These are phyloP conservation scores for Pezicula neosporulosa DNA, from an alignment of 2,329 filamentous ascomycete species.

Conservation along the genomic window DNA sequence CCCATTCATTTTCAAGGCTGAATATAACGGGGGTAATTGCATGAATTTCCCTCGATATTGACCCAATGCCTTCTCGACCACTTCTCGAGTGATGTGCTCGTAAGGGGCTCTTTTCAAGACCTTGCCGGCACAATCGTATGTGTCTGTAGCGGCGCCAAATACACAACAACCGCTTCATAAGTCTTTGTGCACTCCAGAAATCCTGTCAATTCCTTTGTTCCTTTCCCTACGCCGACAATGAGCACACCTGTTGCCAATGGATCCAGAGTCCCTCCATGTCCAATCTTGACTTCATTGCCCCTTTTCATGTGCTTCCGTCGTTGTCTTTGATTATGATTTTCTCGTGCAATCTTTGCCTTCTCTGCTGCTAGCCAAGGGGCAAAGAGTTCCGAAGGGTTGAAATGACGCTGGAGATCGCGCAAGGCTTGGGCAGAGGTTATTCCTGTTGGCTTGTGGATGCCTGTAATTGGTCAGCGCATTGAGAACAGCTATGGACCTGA, in stretches of 20 bases:
- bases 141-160: conserved; percentile 90
- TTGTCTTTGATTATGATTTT: conserved; percentile 55
- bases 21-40: conserved; percentile 91
- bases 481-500: not conserved
- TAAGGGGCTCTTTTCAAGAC: conserved; percentile 73
- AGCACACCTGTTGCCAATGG: conserved; percentile 91
- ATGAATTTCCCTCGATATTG: conserved; percentile 78
- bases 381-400: conserved; percentile 80
- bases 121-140: conserved; percentile 84
- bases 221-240: conserved; percentile 81
- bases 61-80: conserved; percentile 72
- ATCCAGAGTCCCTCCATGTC: conserved; percentile 93
- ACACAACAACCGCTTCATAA: conserved; percentile 81
- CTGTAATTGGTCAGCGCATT: conserved; percentile 41
- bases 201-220: conserved; percentile 75
- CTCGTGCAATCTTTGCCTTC: conserved; percentile 48
- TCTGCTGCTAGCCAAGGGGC: conserved; percentile 70
- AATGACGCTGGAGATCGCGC: conserved; percentile 79
- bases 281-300: conserved; percentile 79
- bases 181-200: conserved; percentile 90
- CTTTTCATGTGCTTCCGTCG: conserved; percentile 55
- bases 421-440: conserved; percentile 88
- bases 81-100: conserved; percentile 74
- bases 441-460: conserved; percentile 87
- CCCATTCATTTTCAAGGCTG: conserved; percentile 86